Evolutionary conservation across 2,329 filamentous ascomycete species (phyloP).

Genomic region (Neonectria coccinea): DNA sequence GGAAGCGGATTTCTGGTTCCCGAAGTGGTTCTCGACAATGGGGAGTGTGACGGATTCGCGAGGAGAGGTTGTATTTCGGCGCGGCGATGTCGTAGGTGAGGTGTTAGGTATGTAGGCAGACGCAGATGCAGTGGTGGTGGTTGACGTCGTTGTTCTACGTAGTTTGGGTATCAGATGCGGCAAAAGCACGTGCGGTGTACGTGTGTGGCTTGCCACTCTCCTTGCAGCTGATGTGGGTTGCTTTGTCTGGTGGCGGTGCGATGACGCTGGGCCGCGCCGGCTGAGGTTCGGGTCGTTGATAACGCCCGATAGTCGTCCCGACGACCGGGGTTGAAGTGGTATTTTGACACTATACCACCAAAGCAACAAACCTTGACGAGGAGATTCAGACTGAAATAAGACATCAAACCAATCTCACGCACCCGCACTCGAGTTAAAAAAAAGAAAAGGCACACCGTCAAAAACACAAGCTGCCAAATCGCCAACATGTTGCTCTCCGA

Average conservation of each 20-base stretch:
- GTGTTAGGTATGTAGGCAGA: constrained; percentile 7
- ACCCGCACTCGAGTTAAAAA: neutral
- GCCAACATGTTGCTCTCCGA: constrained; percentile 88
- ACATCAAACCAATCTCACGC: neutral
- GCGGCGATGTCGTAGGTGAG: neutral
- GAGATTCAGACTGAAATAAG: neutral
- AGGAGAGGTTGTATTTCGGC: neutral
- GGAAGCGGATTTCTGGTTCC: constrained; percentile 13
- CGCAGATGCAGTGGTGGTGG: constrained; percentile 7
- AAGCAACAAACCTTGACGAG: neutral
- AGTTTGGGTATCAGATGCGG: constrained; percentile 6
- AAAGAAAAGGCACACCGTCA: neutral
- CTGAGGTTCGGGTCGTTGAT: constrained; percentile 33
- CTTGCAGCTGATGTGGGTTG: constrained; percentile 8
- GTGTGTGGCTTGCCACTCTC: constrained; percentile 22
- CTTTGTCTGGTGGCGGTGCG: constrained; percentile 39
- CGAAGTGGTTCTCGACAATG: neutral
- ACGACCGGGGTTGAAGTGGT: constrained; percentile 40
- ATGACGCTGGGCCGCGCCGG: constrained; percentile 41
- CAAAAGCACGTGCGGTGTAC: constrained; percentile 24
- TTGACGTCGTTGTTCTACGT: constrained; percentile 9
- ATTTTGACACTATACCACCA: constrained; percentile 14
- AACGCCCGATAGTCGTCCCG: constrained; percentile 47
- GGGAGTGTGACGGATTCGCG: neutral
- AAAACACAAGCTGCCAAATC: neutral